Base-by-base conservation (phyloP, 2,329 filamentous ascomycete genomes). In the Thermomyces lanuginosus region DNA sequence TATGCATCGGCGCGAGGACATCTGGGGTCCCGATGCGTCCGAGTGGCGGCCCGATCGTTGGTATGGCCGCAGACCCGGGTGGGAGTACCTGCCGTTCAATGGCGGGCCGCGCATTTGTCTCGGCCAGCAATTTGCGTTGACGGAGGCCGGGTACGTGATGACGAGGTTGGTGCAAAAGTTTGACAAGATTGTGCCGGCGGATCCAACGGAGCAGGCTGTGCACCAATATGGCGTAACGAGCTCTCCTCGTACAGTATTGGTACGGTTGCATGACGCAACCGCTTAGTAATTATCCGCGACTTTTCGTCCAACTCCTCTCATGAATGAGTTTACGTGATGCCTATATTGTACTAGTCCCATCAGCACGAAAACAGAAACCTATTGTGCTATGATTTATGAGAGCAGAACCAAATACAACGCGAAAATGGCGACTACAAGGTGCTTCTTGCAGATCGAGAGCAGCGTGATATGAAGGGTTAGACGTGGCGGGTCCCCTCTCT, bases 1-100 rank as follows among this genome's bases (percentile, higher is more conserved):
- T 8, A 65, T 65, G 58, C 43, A 51, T 24, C 37, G 45, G 8
- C 34, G 43, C 11, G 30, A 36, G 22, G 39, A 45, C 16, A 36
- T 42, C 23, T 48, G 38, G 20, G 43, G 43, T 4, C 12, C 17
- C 4, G 42, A 45, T 21, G 39, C 42, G 3, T 22, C 32, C 13
- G 34, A 39, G n/a, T 48, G 44, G 27, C 35, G 38, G 21, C 45
- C 45, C 2, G 43, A 48, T 30, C 29, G 45, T 27, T 48, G 44
- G 45, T 28, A 28, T 17, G 28, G 30, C 19, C 28, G 27, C 3
- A 17, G 30, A n/a, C 16, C 24, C 5, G 33, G 35, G 4, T 42
- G 37, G 38, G 18, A 27, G 4, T 43, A 41, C 30, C 19, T 43
- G 17, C 41, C 41, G 4, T 44, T 44, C 33, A 41, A 38, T 25